phyloP scores from a whole-genome alignment of 768 basidiomycete genomes.

The Termitomyces sp. region DNA sequence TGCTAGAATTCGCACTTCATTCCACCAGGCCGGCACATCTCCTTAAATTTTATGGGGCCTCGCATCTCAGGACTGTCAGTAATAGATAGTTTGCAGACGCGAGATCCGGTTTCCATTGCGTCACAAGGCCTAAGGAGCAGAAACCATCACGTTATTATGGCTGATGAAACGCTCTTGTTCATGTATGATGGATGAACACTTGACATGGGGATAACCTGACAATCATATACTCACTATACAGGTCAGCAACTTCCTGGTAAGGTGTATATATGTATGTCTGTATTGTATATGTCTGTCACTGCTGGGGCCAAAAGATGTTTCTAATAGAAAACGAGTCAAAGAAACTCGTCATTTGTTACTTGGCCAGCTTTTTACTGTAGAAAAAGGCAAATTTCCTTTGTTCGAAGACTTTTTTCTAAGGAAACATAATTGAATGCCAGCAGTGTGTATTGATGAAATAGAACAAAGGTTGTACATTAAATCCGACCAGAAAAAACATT shows the following conservation, averaged over 20 bases:
- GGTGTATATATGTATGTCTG: neutral
- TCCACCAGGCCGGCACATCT: neutral
- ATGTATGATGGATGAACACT: neutral
- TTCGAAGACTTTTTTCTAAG: too few relatives aligned
- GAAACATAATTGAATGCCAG: too few relatives aligned
- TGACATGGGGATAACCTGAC: neutral
- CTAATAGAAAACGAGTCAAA: too few relatives aligned
- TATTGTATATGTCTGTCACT: too few relatives aligned
- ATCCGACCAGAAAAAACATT: neutral
- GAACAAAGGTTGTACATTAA: neutral
- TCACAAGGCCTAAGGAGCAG: neutral
- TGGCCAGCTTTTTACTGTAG: too few relatives aligned
- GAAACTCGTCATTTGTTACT: too few relatives aligned
- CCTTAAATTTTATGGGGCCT: neutral
- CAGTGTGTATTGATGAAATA: too few relatives aligned
- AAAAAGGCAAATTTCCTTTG: too few relatives aligned
- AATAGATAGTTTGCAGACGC: neutral
- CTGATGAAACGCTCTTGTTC: neutral
- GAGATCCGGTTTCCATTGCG: neutral
- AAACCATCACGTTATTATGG: neutral
- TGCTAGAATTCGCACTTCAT: too few relatives aligned
- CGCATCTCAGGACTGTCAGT: neutral
- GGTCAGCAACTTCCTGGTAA: neutral
- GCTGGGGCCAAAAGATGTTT: too few relatives aligned
- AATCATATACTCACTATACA: neutral